Base-by-base conservation (phyloP, 2,329 filamentous ascomycete species). In the Davidsoniella eucalypti region DNA sequence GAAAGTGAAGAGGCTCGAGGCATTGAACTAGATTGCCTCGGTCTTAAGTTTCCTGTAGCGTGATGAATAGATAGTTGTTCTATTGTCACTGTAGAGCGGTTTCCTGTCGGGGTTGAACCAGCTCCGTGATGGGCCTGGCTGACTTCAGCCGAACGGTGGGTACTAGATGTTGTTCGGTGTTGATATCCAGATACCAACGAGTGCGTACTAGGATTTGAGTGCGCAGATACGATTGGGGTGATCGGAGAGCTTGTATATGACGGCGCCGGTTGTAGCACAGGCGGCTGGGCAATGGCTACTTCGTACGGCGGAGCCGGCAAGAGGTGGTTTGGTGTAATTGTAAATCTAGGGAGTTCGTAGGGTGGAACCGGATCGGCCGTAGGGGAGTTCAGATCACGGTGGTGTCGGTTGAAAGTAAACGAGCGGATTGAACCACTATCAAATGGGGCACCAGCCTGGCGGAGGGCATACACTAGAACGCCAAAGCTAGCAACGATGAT, bases 341-440 rank as follows among this genome's bases (percentile, higher is more conserved):
- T 43, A 37, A 47, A 51, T 14, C 26, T 45, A 9, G 52, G 44
- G 9, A 48, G 52, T 8, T 44, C 52, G 44, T 53, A 53, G 9
- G 52, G 33, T 14, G 52, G 52, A 18, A 53, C 52, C 8, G 52
- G 52, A 18, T 53, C 52, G n/a, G 46, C n/a, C 1, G 43, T 50
- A n/a, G 48, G 48, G 9, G 48, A 50, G 26, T 37, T 33, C 29
- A 33, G 29, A 33, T 33, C 29, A 29, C 50, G 17, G 10, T 44
- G 26, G 33, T 39, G 26, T 23, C 39, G 45, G 16, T 25, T 47
- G n/a, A 41, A 43, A 25, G 37, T 37, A 33, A 48, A 50, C 9
- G 48, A 44, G 3, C 43, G 16, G 12, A 40, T 36, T 14, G 44
- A 47, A 7, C 18, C 25, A 14, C 39, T 37, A 25, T 23, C 25